Evolutionary conservation across 768 basidiomycete species (phyloP), one percentile per base, ranked within the genome.

Genomic region (Russula sp.): DNA sequence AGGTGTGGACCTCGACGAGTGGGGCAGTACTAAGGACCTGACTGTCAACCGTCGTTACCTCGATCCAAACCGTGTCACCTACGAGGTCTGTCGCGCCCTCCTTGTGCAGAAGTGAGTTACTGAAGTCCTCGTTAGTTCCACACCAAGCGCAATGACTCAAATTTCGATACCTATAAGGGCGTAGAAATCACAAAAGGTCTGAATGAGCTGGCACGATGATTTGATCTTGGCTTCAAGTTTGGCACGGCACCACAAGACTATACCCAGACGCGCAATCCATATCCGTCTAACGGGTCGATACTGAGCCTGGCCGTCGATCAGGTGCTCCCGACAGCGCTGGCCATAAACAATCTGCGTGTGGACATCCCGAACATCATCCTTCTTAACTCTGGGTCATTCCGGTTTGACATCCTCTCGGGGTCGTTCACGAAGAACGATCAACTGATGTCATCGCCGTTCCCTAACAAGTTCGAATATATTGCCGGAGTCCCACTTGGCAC

Each of bases 171-270:
- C 0, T 0, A 49, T 0, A 46, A 68, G 11, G 88, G 90, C 0
- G 66, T 69, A 22, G 57, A 51, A 6, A 85, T 93, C 69, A 86
- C 83, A 2, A 29, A 70, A 2, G 82, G 83, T 14, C 74, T 93
- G 41, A 71, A 77, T 20, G 66, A 75, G 7, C 78, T 91, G 25
- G 78, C 83, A 0, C 63, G 75, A 52, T 72, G 68, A 38, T 93
- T 88, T 68, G 80, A 93, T 68, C 75, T 97, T 35, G 74, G 75
- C 42, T 79, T 78, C 63, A 66, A 75, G 8, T 91, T 84, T 62
- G 93, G 93, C 6, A 83, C 75, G 35, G 85, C 90, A 0, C 92
- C 93, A 1, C 83, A 84, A 32, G 86, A 88, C 70, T 93, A 84
- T 71, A 88, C 83, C 59, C 73, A 90, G 48, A 76, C 72, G 55